A percentile compares a stretch with the other conserved stretches of the same genome.
Evolutionary conservation across 2,329 filamentous ascomycete species (phyloP).

Genomic region (Colletotrichum neosansevieriae): DNA sequence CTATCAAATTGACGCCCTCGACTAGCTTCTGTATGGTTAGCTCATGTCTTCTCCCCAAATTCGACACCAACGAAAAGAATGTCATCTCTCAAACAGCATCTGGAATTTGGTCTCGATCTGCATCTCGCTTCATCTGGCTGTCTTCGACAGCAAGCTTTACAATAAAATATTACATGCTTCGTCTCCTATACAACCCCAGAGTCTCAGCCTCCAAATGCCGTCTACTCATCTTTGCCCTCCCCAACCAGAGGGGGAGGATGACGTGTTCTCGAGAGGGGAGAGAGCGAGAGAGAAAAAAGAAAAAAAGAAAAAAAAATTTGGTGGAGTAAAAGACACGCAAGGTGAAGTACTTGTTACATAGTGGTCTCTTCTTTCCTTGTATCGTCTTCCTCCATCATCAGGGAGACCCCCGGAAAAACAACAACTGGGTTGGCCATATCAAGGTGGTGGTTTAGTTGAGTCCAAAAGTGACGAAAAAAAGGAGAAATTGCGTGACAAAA

Average conservation of each 20-base stretch:
- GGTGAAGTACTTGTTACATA: constrained; percentile 40
- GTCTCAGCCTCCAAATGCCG: constrained; percentile 10
- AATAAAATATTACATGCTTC: constrained; percentile 31
- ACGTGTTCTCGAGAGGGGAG: not conserved
- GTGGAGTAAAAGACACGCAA: constrained; percentile 28
- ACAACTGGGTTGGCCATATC: constrained; percentile 26
- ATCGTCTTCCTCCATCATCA: constrained; percentile 18
- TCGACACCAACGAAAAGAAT: not conserved
- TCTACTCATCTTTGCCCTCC: not conserved
- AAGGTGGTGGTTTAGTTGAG: constrained; percentile 28
- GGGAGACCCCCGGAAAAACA: constrained; percentile 24
- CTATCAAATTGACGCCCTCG: not conserved
- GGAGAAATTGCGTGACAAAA: constrained; percentile 29
- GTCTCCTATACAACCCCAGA: not conserved
- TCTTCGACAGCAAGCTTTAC: constrained; percentile 5
- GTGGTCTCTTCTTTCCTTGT: constrained; percentile 31
- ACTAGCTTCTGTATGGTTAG: constrained; percentile 2
- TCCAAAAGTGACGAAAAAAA: constrained; percentile 24
- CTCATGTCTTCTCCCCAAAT: not conserved
- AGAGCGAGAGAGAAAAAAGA: no score
- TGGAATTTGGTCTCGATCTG: constrained; percentile 16
- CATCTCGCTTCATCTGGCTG: not conserved
- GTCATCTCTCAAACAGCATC: constrained; percentile 23
- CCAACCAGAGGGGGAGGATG: not conserved
- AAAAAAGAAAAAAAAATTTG: constrained; percentile 11